Conservation (phyloP, 192 early-diverging fungal genomes). For the Cetraspora pellucida region DNA sequence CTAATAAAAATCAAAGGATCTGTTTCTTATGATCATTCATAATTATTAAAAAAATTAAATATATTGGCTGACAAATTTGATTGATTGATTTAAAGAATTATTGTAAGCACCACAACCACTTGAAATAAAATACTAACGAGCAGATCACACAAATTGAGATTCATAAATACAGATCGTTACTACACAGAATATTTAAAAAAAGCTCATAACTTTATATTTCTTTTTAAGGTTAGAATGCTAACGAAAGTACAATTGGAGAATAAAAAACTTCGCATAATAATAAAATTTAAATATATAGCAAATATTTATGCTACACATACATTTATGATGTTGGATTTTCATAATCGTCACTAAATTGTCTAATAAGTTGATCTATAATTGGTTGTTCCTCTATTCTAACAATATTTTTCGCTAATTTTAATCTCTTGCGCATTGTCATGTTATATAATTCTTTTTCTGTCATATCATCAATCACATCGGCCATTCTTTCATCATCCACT, state of each 20-base stretch:
- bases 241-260: background rate
- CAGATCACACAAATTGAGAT: background rate
- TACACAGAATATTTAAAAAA: background rate
- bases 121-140: background rate
- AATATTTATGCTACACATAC: constrained; percentile 12
- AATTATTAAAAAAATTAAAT: background rate
- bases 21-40: background rate
- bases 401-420: background rate
- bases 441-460: constrained; percentile 22
- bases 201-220: constrained; percentile 1
- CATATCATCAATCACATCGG: constrained; percentile 20
- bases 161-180: background rate
- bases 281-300: background rate
- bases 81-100: background rate
- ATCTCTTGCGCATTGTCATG: constrained; percentile 16
- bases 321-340: background rate
- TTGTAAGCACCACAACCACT: background rate
- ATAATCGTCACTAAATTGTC: constrained; percentile 26
- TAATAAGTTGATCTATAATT: constrained; percentile 18
- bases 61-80: background rate
- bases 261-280: background rate
- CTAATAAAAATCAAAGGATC: background rate
- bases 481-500: background rate
- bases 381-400: constrained; percentile 13
- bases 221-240: constrained; percentile 10